Base-by-base conservation (phyloP, 192 early-diverging fungal species). In the Backusella parvicylindrica region DNA sequence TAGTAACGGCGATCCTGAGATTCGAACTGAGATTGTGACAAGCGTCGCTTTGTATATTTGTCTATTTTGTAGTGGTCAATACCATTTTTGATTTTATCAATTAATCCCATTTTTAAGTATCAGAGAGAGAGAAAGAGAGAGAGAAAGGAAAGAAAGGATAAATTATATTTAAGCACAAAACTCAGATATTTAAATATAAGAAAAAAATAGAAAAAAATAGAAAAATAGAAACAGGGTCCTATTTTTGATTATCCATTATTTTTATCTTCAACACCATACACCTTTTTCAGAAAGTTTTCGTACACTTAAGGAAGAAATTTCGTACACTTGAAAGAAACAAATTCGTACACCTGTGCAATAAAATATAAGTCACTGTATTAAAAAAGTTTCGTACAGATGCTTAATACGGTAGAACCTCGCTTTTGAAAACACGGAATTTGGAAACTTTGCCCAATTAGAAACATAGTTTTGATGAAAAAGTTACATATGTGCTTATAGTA, bases 41-140 rank as follows among this genome's bases (percentile, higher is more conserved):
- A 23, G 60, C 80, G 72, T 64, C 80, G 68, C 37, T 75, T 77
- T 6, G 80, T 81, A 49, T 81, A 81, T 64, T 75, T 73, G 21
- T 81, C 75, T 37, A 81, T 38, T 66, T 69, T 60, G 12, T 56
- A 43, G 12, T 75, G 35, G 21, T 77, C 80, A 28, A 67, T 50
- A 15, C 66, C 56, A 37, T 56, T 43, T 21, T 66, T 63, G 6
- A 81, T 49, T 36, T 69, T 72, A 26, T 70, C 72, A 21, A 81
- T 49, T 13, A 77, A 38, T 35, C 80, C 80, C 80, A 81, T 91
- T 86, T 47, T 56, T 56, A 12, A 60, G 1, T 60, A 50, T 5
- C 4, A 50, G n/a, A 50, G 21, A 8, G n/a, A 4, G 3, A 50
- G 21, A 23, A 18, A 53, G 21, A 53, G 9, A 26, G 21, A 53